Evolutionary conservation across 2,329 filamentous ascomycete species (phyloP).

Genomic region (Fusarium sp.): DNA sequence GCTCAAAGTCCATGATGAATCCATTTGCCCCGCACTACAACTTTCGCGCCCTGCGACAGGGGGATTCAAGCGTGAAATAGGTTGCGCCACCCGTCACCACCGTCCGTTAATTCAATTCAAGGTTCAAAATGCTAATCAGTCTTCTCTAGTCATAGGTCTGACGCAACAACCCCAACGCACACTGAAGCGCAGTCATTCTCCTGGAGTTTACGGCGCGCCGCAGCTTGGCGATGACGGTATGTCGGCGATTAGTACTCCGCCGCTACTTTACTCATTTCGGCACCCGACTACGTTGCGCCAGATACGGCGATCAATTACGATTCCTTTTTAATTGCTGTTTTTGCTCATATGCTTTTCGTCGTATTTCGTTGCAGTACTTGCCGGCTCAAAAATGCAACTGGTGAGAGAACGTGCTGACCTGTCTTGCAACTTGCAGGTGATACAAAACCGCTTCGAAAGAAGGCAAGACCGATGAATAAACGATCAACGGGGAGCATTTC

Average conservation of each 20-base stretch:
- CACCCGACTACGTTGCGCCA: conserved; percentile 35
- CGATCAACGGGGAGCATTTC: conserved; percentile 61
- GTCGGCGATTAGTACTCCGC: conserved; percentile 57
- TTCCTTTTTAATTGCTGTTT: conserved; percentile 28
- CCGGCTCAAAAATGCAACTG: background rate
- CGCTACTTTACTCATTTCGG: conserved; percentile 49
- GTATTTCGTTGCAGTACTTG: conserved; percentile 35
- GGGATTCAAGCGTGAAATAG: conserved; percentile 3
- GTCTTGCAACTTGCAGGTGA: conserved; percentile 54
- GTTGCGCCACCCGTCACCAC: conserved; percentile 11
- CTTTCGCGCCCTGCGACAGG: conserved; percentile 1
- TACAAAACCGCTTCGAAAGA: conserved; percentile 62
- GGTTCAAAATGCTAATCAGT: conserved; percentile 43
- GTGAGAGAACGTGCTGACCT: conserved; percentile 36
- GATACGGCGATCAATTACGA: conserved; percentile 18
- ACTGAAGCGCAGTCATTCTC: conserved; percentile 83
- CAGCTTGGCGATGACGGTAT: conserved; percentile 77
- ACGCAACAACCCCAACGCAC: conserved; percentile 70
- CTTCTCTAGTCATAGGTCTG: conserved; percentile 53
- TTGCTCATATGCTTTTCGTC: conserved; percentile 49
- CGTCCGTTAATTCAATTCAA: background rate
- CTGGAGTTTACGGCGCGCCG: conserved; percentile 67
- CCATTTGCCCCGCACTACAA: conserved; percentile 27
- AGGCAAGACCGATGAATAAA: conserved; percentile 71
- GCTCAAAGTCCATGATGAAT: conserved; percentile 27